Evolutionary conservation across 2,329 filamentous ascomycete species (phyloP), one percentile per base, ranked within the genome.

Genomic region (Trichoderma harzianum): DNA sequence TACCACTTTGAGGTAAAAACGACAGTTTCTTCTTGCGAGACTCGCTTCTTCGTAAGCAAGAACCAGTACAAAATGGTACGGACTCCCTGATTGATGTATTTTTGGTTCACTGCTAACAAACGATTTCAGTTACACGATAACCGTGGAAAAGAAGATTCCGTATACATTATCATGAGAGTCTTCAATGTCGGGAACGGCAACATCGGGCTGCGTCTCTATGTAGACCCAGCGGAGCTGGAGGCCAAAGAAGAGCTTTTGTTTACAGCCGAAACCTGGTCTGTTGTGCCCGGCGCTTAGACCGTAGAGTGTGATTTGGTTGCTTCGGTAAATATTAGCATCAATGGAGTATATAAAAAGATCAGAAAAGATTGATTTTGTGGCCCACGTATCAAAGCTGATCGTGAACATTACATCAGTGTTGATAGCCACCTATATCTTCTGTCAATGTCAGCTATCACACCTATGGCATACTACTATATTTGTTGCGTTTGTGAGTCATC

Each of bases 1-100:
- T 87, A 85, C 74, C 84, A 80, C 24, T 80, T 87, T 12, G 86
- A 87, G 73, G 85, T 87, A 26, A 87, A 87, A 75, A 81, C 83
- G 1, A 86, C 85, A 0, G 82, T 80, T 1, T 74, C 75, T 1
- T 43, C 72, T 2, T 82, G 78, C 64, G 75, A 78, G 10, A 81
- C 79, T 8, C 78, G 81, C 0, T 86, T 87, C 67, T 86, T 76
- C 60, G 82, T 86, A 77, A 86, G 83, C 74, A 79, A 81, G 21
- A 72, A 73, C 2, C 84, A 87, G 74, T 84, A 83, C 67, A 69
- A 76, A 51, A 76, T 79, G 72, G 83, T 85, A 32, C 10, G 55
- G 10, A 10, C 28, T n/a, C 55, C 10, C 16, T 18, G 26, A 32
- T 21, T 32, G 16, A 32, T 58, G 10, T 32, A 58, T 32, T 30